Conservation (phyloP, 306 rosid genomes). For the Cucurbita maxima region DNA sequence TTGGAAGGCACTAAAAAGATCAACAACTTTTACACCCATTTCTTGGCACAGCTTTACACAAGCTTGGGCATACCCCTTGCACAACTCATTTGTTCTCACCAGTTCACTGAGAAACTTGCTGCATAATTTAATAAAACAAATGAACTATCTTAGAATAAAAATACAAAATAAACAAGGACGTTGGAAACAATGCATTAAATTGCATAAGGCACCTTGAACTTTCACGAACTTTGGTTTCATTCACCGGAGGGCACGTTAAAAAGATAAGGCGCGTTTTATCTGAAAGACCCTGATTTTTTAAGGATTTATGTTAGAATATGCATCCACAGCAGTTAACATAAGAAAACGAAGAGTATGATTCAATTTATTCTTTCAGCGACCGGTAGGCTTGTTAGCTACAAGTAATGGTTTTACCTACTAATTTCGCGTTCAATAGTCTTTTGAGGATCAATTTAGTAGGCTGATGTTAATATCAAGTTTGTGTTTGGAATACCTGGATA, state of each 20-base stretch:
- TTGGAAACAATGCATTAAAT: background rate
- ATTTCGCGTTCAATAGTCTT: background rate
- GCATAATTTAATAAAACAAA: background rate
- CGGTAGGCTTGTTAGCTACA: background rate
- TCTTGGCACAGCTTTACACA: constrained; percentile 65
- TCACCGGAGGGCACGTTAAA: constrained; percentile 72
- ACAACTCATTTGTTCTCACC: constrained; percentile 78
- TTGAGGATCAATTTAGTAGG: background rate
- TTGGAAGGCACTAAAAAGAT: constrained; percentile 66
- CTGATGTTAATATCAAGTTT: background rate
- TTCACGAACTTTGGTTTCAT: constrained; percentile 43
- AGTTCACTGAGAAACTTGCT: constrained; percentile 48
- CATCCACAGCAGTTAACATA: constrained; percentile 3
- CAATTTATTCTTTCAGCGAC: background rate
- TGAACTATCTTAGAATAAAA: background rate
- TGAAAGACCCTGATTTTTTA: constrained; percentile 55
- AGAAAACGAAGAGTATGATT: background rate
- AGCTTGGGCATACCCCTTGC: constrained; percentile 66
- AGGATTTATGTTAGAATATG: constrained; percentile 14
- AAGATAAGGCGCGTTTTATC: constrained; percentile 51
- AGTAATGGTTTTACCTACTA: background rate
- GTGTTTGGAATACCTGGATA: constrained; percentile 42
- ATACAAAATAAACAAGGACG: background rate
- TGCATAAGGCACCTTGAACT: constrained; percentile 36
- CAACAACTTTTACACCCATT: constrained; percentile 52